Evolutionary conservation across 192 early-diverging fungal species (phyloP), one percentile per base, ranked within the genome.

Genomic region (Umbelopsis ramanniana): DNA sequence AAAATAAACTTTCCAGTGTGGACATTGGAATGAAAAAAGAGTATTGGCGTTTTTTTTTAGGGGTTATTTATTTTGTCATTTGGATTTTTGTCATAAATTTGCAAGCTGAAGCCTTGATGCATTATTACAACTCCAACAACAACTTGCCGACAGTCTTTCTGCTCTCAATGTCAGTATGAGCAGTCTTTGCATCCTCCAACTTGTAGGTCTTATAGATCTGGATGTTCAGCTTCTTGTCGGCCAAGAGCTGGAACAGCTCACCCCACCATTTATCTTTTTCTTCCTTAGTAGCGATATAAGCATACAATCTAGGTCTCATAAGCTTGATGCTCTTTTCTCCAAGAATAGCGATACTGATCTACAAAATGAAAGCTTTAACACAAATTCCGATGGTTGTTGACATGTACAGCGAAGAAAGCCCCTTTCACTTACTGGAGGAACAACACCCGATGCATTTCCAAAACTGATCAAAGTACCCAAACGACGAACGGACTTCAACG

Each of bases 401-500:
- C 10, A 4, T 17, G 29, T 35, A 11, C 4, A 38, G 11, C 40
- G 40, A 14, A 19, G 15, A 38, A 15, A 46, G 48, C 23, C 19
- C 3, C 5, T 4, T 23, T 89, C 47, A 52, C 74, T 81, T n/a
- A 93, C 82, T 2, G 89, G 88, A 26, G 87, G 87, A 26, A 94
- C 89, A 17, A 88, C 83, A 1, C 96, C 96, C 43, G 92, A 93
- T 5, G 94, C 90, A 74, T 95, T 95, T 37, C 97, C 97, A 87
- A 95, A 98, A 4, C 89, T 91, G 53, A 96, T 84, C 72, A 97
- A 72, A 38, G 81, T 83, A 21, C 94, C 95, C 17, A 90, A 77
- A 33, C 86, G 82, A 14, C 89, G 81, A 50, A 90, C 69, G 23
- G 84, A 89, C 15, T 85, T 78, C 10, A 96, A 76, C 17, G 90